Evolutionary conservation across 148 eudicot genomes (phyloP), one percentile per base, ranked within the genome.

Genomic region (Oxyria digyna): DNA sequence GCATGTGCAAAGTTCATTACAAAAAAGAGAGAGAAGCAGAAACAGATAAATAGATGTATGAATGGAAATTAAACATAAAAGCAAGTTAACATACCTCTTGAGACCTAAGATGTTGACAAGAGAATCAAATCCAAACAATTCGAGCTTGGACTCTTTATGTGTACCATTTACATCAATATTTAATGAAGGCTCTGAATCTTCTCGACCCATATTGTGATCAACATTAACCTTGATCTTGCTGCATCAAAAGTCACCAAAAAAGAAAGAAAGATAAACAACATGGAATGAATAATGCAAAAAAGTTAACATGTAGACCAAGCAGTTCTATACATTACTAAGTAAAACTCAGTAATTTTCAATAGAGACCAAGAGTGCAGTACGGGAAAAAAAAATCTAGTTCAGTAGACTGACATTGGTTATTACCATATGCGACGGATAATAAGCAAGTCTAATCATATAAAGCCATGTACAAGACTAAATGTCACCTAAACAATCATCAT

Each of bases 111-210:
- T 91, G 75, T 88, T 95, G 63, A 95, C 99, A 70, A 95, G 99
- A 75, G 99, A 95, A 81, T 95, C 97, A 75, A 95, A 95, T 40
- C 99, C 99, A 81, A 95, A 95, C 71, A 95, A 81, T 71, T 95
- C 99, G 80, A 95, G 49, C 74, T 91, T 95, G 41, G 99, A 95
- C 49, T 95, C 97, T 71, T 63, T 81, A 32, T 84, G 89, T 62
- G 78, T 67, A 42, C 93, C 93, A 77, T 87, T 90, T 24, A 67
- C 76, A 63, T 77, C 83, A 24, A 54, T 66, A 72, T 82, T 84
- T 72, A 76, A 76, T 12, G 84, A 76, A 62, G 81, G 42, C 65
- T 27, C 38, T 63, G 87, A 70, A 73, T 73, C 81, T 63, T 86
- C 88, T 67, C 20, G 13, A 15, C 37, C 65, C 65, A 29, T 27